Evolutionary conservation across 1,139 yeast genomes (phyloP), one percentile per base, ranked within the genome.

Genomic region (Blastobotrys illinoisensis): DNA sequence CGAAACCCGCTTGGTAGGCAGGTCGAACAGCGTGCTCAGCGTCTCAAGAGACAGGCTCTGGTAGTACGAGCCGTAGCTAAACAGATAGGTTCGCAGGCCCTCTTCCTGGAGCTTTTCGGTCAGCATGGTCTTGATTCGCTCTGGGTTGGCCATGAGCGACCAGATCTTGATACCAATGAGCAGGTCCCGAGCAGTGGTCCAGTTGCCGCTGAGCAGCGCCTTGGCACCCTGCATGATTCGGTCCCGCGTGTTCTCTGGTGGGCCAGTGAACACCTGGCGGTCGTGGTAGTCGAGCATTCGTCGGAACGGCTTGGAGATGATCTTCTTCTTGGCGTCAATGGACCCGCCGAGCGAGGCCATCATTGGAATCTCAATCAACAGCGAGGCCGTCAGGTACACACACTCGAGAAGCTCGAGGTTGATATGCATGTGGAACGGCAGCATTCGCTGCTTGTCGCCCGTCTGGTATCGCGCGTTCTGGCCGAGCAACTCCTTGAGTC

Each of bases 371-470:
- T 95, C 99, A 65, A 89, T 82, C 69, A 95, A 81, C 73, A 95
- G 78, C 46, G 97, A 88, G 59, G 91, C 80, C 11, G 98, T 93
- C 79, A 90, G 82, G 77, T 87, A 91, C 55, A 88, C 96, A 71
- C 96, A 87, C 75, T 95, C 99, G 66, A 95, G 80, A 65, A 95
- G 82, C 76, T 95, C 99, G 66, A 91, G 79, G 74, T 95, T 95
- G 72, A 95, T 90, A 75, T 95, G 99, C 86, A 89, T 91, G 75
- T 95, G 99, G 86, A 88, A 95, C 58, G 99, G 99, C 69, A 93
- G 79, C 71, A 90, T 81, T 70, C 91, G 86, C 71, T 86, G 95
- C 68, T 82, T 86, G 69, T 86, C 93, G 19, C 76, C 72, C 54
- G 82, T 74, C 48, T 73, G 63, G 50, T 62, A 75, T 69, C 81